Base-by-base conservation (phyloP, 1,284 basidiomycete genomes). In the Veloporphyrellus conicus region DNA sequence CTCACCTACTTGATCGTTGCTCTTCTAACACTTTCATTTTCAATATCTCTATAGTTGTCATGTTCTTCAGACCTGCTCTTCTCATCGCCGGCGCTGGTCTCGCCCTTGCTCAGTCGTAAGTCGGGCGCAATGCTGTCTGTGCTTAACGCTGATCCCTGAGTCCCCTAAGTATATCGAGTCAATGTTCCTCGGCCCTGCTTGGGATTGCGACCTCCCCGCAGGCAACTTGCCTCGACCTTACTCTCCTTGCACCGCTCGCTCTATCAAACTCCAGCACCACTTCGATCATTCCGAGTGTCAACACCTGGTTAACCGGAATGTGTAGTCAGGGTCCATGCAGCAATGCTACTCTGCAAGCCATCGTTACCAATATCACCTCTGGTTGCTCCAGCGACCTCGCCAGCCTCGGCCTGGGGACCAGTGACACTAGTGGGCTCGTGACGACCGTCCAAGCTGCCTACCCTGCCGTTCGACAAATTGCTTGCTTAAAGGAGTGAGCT, bases 401-500 rank as follows among this genome's bases (percentile, higher is more conserved):
- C 19, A 59, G 65, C 11, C 35, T 70, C 25, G 68, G 71, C 18
- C 18, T 60, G 22, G 1, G 43, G 0, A 52, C 50, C 9, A 45
- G 18, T 20, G 18, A 53, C 25, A 6, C 52, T 20, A 18, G 43
- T 14, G 7, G 39, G 4, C 4, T 56, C 10, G 35, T 45, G 2
- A 36, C 55, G 4, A 22, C 32, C 31, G 69, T 76, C 11, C 68
- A 79, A 53, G 47, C 61, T 34, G 63, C 60, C 18, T 85, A 82
- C 65, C 76, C 79, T 10, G 66, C 74, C 14, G 67, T 71, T 23
- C 72, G 82, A 49, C 55, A 77, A 54, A 57, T 77, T 16, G 67
- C 63, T 9, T 82, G 82, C 60, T 65, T 84, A 57, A 69, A 76
- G 52, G 77, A 82, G 80, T 84, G 53, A 58, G 79, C 71, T 15